Conservation (phyloP, 768 basidiomycete species). For the Termitomyces sp. region DNA sequence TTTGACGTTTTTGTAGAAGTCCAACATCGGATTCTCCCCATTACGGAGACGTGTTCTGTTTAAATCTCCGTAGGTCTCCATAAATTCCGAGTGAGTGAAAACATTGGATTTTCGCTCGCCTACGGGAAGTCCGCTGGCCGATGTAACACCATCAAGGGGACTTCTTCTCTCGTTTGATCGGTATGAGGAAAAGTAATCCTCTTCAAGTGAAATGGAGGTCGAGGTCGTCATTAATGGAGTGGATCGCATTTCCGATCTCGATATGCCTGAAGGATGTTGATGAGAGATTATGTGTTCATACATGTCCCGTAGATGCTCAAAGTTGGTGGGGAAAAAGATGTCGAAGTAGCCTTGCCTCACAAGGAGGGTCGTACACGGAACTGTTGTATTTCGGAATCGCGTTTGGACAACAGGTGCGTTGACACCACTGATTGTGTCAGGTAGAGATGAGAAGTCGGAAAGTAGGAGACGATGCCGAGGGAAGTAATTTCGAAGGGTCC, state of each 20-base stretch:
- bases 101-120: constrained; percentile 82
- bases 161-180: constrained; percentile 51
- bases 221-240: constrained; percentile 51
- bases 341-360: constrained; percentile 97
- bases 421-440: constrained; percentile 76
- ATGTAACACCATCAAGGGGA: constrained; percentile 67
- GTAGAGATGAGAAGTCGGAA: constrained; percentile 87
- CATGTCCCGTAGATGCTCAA: constrained; percentile 80
- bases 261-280: constrained; percentile 27
- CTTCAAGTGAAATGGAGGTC: constrained; percentile 48
- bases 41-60: constrained; percentile 65
- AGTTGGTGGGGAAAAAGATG: constrained; percentile 97
- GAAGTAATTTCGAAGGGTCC: constrained; percentile 77
- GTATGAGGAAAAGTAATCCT: constrained; percentile 71
- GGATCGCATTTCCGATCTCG: constrained; percentile 32
- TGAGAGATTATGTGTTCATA: constrained; percentile 80
- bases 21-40: constrained; percentile 86
- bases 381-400: constrained; percentile 75
- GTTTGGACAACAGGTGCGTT: constrained; percentile 95
- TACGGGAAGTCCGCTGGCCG: constrained; percentile 73
- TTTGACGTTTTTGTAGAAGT: constrained; percentile 92
- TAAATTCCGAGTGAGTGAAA: constrained; percentile 85
- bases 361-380: constrained; percentile 86
- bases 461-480: constrained; percentile 93
- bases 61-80: constrained; percentile 80